Evolutionary conservation across 2,329 filamentous ascomycete genomes (phyloP), one percentile per base, ranked within the genome.

Genomic region (Fusarium mundagurra): DNA sequence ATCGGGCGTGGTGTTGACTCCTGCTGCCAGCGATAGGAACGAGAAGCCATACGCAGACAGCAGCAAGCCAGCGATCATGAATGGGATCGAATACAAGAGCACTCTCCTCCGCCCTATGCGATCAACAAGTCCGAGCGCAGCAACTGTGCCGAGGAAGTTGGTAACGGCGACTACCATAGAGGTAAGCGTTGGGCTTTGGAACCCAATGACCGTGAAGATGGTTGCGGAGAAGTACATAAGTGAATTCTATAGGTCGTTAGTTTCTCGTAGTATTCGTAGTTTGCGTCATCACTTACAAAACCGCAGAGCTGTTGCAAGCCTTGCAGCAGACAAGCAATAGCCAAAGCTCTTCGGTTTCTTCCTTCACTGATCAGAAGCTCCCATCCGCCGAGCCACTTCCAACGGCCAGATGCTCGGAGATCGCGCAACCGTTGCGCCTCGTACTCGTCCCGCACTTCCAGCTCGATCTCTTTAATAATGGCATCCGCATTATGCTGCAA

Each of bases 211-310:
- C 6, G 89, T 88, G 80, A 96, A 96, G 36, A 96, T 94, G 13
- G 93, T 95, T 8, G 93, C 93, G 1, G 93, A 94, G 80, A 94
- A 97, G 83, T 97, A 97, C 94, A 97, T 97, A 36, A 98, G 86
- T 17, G 93, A 95, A 84, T 98, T 97, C 89, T 92, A 74, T 17
- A 17, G 29, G 48, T 8, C 6, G 47, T 77, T 62, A 71, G 51
- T 27, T 8, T 38, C 39, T 11, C 18, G 24, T 62, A 53, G 20
- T 8, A 34, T 38, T 45, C 22, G 39, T 48, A 60, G 45, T 62
- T 20, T 16, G 3, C n/a, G 16, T 18, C 8, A 20, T 58, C 10
- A 86, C 89, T 82, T 82, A 92, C 90, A 82, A 96, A 96, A 3
- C 94, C 95, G 78, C 93, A 96, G 2, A 97, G 87, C 81, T 98